Percentiles rank a stretch among this genome's conserved stretches.
phyloP scores from a whole-genome alignment of 1,284 basidiomycete species.

The Sanghuangporus sanghuang region DNA sequence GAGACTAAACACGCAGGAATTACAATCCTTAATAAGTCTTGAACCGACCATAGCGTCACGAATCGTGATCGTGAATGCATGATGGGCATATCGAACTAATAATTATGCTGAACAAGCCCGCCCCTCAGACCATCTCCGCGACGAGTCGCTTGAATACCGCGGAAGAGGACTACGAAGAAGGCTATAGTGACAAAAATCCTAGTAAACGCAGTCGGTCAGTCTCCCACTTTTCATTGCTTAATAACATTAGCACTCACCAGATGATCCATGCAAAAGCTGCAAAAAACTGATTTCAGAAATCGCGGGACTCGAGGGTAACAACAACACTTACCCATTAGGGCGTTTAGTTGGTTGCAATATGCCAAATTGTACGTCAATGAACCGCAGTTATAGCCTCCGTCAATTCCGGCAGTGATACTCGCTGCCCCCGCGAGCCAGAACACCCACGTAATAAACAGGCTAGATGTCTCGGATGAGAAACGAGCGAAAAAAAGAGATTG shows the following conservation, averaged over 20 bases:
- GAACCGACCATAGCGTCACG: neutral
- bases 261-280: slow-evolving; percentile 51
- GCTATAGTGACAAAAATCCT: slow-evolving; percentile 55
- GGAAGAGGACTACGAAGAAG: slow-evolving; percentile 46
- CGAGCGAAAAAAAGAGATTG: neutral
- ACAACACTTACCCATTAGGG: slow-evolving; percentile 37
- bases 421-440: slow-evolving; percentile 66
- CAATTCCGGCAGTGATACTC: slow-evolving; percentile 57
- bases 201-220: neutral
- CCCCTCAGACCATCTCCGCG: slow-evolving; percentile 55
- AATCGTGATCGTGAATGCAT: neutral
- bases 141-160: slow-evolving; percentile 44
- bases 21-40: neutral
- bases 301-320: neutral
- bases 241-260: slow-evolving; percentile 38
- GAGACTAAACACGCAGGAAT: too few species aligned
- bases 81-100: neutral
- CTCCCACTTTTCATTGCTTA: neutral
- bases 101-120: slow-evolving; percentile 32
- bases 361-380: slow-evolving; percentile 35
- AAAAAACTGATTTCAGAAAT: neutral
- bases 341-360: slow-evolving; percentile 66
- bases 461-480: slow-evolving; percentile 24
- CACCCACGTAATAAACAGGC: slow-evolving; percentile 62
- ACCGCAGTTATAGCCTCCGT: slow-evolving; percentile 62